Base-by-base conservation (phyloP, 75 land plant species). In the Picea glauca region DNA sequence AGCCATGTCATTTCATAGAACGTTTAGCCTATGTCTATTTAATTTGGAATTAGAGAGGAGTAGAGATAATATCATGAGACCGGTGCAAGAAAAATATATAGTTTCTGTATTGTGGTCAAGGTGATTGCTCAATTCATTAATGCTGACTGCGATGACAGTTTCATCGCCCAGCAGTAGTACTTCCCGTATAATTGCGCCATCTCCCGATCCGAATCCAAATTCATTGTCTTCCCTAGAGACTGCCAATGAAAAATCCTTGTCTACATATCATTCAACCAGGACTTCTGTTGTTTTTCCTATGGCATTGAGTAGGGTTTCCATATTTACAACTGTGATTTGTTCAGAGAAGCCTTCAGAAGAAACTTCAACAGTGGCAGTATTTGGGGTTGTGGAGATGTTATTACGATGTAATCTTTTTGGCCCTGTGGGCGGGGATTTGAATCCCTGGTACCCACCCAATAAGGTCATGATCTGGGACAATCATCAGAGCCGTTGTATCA, bases 391-490 rank as follows among this genome's bases (percentile, higher is more conserved):
- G 5, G 92, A 90, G 87, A 92, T 93, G 87, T 85, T 93, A 4
- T 90, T 90, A 82, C 89, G 88, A 50, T 85, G 78, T 60, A 88
- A 91, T 40, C 76, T 90, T 62, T 80, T 93, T 26, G 95, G 93
- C 3, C 87, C 92, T 2, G 96, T 93, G 13, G 94, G 92, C 18
- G 92, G 92, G 38, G 94, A 94, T 8, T 35, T 83, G 32, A 64
- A 60, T 13, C 94, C 96, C 18, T 74, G 72, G 60, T 92, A 84
- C 79, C 90, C 93, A 9, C 84, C 85, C n/a, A 92, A 83, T 12
- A 90, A 87, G 78, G 96, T 93, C 31, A 88, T 94, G 91, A 83
- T 94, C 64, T 91, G 91, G 90, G 90, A 92, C 58, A 90, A 92
- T 70, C 80, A 79, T 74, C 87, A 87, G 79, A 40, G 77, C 67